Base-by-base conservation (phyloP, 306 rosid genomes). In the Sesbania bispinosa region DNA sequence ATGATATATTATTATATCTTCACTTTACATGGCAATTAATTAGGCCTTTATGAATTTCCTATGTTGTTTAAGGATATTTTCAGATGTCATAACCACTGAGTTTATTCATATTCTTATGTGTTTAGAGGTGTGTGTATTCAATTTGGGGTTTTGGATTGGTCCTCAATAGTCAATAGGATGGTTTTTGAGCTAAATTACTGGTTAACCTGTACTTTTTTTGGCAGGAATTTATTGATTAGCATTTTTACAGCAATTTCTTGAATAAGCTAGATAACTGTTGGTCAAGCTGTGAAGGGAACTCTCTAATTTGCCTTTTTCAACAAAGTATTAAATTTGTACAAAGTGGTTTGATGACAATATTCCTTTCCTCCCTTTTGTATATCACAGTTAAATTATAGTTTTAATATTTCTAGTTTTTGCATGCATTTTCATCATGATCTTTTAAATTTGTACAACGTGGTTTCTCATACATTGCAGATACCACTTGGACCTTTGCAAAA, bases 401-500 rank as follows among this genome's bases (percentile, higher is more conserved):
- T 29, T 10, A 66, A 10, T 42, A 54, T 64, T 47, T 53, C 42
- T 18, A 24, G 51, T 6, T 51, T 33, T 50, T 52, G 75, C 30
- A 38, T 54, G 27, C 24, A 64, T 54, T 35, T 65, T 19, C 41
- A 5, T 62, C 62, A 62, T 18, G 79, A 20, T 80, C 65, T 36
- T 67, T 20, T 53, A 14, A 38, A n/a, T 52, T 53, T 33, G 26
- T 51, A 21, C 6, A 35, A 35, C 8, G 8, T 24, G 53, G 45
- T 77, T 71, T 77, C 54, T 48, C 60, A 32, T 80, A 29, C 74
- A 23, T 30, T 77, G 67, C 87, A 94, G 97, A 73, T 94, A 94
- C 83, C 98, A 94, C 80, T 75, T 90, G 84, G 97, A 90, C 81
- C 97, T 94, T 67, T 94, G 98, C 90, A 81, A 85, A 82, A 89